Conservation (phyloP, 768 basidiomycete genomes). For the Krasilnikovozyma curviuscula region DNA sequence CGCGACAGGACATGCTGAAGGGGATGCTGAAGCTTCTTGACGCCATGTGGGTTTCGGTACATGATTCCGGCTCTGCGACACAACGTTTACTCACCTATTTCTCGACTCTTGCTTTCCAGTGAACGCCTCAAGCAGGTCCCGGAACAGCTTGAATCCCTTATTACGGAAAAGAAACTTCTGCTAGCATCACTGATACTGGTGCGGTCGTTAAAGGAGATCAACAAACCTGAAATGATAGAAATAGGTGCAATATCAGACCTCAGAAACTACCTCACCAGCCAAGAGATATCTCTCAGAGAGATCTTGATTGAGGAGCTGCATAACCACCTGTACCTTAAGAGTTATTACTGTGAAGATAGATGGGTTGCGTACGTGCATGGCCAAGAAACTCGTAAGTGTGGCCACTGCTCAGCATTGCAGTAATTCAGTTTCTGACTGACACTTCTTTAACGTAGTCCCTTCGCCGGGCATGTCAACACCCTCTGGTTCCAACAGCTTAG, state of each 20-base stretch:
- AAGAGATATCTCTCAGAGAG: conserved; percentile 74
- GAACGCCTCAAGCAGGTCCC: conserved; percentile 80
- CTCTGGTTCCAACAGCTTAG: too few relatives aligned
- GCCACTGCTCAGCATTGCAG: too few relatives aligned
- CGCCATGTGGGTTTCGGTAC: conserved; percentile 49
- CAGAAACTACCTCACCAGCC: conserved; percentile 57
- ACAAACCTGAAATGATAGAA: conserved; percentile 78
- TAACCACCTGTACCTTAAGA: conserved; percentile 89
- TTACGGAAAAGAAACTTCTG: conserved; percentile 81
- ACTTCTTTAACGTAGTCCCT: too few relatives aligned
- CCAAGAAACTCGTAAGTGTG: conserved; percentile 54
- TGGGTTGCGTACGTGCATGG: conserved; percentile 70
- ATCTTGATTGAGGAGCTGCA: conserved; percentile 90
- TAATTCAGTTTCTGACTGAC: too few relatives aligned
- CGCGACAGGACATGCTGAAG: conserved; percentile 70
- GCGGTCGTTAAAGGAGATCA: conserved; percentile 70
- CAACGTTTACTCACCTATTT: neutral
- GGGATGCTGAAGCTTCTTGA: conserved; percentile 92
- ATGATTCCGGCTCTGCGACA: neutral
- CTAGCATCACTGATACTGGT: conserved; percentile 75
- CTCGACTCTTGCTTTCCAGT: conserved; percentile 29
- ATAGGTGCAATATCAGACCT: conserved; percentile 87
- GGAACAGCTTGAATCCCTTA: conserved; percentile 76
- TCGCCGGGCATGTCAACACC: too few relatives aligned
- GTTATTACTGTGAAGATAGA: conserved; percentile 82